Base-by-base conservation (phyloP, 768 basidiomycete genomes). In the Sporobolomyces pararoseus region DNA sequence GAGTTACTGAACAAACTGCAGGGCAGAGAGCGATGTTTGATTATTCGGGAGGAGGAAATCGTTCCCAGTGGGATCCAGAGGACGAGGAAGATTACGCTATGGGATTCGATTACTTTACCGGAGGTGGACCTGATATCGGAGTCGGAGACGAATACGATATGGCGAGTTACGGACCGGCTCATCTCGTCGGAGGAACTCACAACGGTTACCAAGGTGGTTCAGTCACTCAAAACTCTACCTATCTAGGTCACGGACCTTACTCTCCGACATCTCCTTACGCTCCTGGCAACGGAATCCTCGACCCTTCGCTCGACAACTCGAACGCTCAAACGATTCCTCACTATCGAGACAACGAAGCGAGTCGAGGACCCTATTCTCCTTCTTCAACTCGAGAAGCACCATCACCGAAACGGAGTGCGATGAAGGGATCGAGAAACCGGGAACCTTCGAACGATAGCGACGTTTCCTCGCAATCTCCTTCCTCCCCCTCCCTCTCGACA, bases 21-120 rank as follows among this genome's bases (percentile, higher is more conserved):
- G 78, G 63, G 44, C 70, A 55, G 51, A 63, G 70, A 31, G 64
- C 75, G 54, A 60, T 72, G 57, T 75, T 46, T 76, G 69, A 76
- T 79, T 65, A 71, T 75, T 37, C 75, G 57, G 74, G 50, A 51
- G 63, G 74, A 51, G 53, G 72, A 63, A 65, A 73, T 42, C 61
- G 72, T 63, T 62, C 78, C 23, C 71, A 75, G 65, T 79, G 78
- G 79, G 80, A 79, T 46, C 71, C 73, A 16, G 76, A 75, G 50
- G 80, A 82, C 70, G 79, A 79, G 19, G 80, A 81, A 59, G 78
- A 80, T 49, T 80, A 79, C 55, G 75, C 79, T 35, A 82, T 81
- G 70, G 84, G 84, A 21, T 85, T 84, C 72, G 85, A 87, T 75
- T 85, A 85, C 78, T 86, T 87, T 73, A 83, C 63, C 2, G 61